Evolutionary conservation across 2,329 filamentous ascomycete species (phyloP).

Genomic region (Byssoonygena ceratinophila): DNA sequence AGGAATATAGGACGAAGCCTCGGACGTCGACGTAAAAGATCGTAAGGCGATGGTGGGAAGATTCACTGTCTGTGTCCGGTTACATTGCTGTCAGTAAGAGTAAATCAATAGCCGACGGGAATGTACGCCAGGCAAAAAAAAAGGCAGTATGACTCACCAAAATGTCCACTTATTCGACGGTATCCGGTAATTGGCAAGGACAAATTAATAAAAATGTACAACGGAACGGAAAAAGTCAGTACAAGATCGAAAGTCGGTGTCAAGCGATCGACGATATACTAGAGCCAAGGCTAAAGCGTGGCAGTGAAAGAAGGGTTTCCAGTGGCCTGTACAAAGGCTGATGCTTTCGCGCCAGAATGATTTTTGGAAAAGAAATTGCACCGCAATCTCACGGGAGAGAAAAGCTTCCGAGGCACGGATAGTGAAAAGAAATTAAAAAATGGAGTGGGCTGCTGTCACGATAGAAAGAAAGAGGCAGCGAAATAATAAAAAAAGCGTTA

Average conservation of each 20-base stretch:
- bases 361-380: constrained; percentile 12
- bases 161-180: background rate
- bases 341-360: background rate
- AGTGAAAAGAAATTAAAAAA: background rate
- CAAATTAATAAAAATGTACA: constrained; percentile 16
- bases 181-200: constrained; percentile 7
- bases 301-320: background rate
- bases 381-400: constrained; percentile 16
- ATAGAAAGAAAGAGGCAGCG: background rate
- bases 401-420: constrained; percentile 5
- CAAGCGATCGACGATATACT: background rate
- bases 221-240: constrained; percentile 8
- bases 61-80: background rate
- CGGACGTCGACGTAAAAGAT: background rate
- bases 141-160: background rate
- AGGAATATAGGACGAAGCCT: background rate
- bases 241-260: background rate
- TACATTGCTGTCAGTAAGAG: background rate
- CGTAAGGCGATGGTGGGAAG: background rate
- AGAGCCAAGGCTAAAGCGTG: background rate
- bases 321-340: background rate
- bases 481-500: background rate
- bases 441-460: background rate
- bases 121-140: background rate
- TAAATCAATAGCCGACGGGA: background rate